A percentile compares a stretch with the other conserved stretches of the same genome.
Conservation (phyloP, 1,284 basidiomycete species). For the Ceratorhiza oryzae-sativae region DNA sequence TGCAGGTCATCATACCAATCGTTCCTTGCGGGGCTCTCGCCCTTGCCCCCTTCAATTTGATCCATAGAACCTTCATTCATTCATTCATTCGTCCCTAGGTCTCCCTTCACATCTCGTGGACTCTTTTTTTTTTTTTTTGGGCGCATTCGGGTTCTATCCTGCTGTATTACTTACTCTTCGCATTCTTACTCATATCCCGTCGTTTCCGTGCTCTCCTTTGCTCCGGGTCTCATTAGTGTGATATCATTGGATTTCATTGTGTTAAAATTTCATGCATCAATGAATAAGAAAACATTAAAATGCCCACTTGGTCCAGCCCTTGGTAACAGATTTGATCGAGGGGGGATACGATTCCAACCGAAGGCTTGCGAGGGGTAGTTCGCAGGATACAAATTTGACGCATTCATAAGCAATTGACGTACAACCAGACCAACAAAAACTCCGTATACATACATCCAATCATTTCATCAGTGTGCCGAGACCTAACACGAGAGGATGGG, state of each 20-base stretch:
- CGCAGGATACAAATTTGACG: conserved; percentile 28
- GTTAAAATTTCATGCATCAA: conserved; percentile 22
- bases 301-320: not conserved
- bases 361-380: not conserved
- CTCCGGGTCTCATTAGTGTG: not conserved
- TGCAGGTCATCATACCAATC: conserved; percentile 33
- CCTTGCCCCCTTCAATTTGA: conserved; percentile 16
- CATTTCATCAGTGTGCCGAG: conserved; percentile 1
- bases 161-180: conserved; percentile 15
- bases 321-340: conserved; percentile 8
- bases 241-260: not conserved
- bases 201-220: not conserved
- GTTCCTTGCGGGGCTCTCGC: conserved; percentile 10
- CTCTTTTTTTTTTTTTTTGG: not conserved
- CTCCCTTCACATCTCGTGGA: too few relatives aligned
- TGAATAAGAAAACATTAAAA: conserved; percentile 29
- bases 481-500: not conserved
- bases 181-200: not conserved
- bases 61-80: not conserved
- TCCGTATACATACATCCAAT: conserved; percentile 13
- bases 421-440: conserved; percentile 1
- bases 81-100: conserved; percentile 11
- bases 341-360: not conserved
- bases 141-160: not conserved
- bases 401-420: conserved; percentile 20